Conservation (phyloP, 352 stramenopile genomes). For the Plasmopara muralis region DNA sequence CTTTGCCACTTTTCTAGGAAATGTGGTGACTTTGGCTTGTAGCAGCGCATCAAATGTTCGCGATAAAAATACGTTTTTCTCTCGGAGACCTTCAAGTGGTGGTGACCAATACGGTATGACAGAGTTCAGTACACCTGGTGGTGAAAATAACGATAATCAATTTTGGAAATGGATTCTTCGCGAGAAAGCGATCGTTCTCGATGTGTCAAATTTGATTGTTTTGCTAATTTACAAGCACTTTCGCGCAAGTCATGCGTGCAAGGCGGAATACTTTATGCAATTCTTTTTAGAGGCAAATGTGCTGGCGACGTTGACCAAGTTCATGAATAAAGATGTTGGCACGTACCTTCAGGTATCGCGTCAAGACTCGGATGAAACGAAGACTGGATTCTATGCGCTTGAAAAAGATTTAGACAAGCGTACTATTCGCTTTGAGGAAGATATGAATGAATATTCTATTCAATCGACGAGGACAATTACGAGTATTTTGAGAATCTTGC, state of each 20-base stretch:
- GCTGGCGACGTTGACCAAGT: constrained; percentile 69
- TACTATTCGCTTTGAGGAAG: constrained; percentile 54
- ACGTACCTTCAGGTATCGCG: constrained; percentile 72
- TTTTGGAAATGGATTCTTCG: constrained; percentile 83
- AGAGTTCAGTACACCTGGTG: constrained; percentile 38
- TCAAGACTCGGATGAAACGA: constrained; percentile 42
- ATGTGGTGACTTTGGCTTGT: constrained; percentile 59
- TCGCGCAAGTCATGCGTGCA: constrained; percentile 60
- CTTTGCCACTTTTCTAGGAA: constrained; percentile 57
- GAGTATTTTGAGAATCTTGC: constrained; percentile 67
- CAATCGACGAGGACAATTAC: constrained; percentile 67
- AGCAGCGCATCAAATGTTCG: constrained; percentile 59
- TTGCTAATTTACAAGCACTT: constrained; percentile 76
- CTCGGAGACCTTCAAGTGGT: constrained; percentile 39
- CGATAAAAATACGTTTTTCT: constrained; percentile 80
- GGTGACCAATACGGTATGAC: constrained; percentile 44
- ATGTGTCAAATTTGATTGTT: constrained; percentile 58
- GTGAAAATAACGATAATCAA: constrained; percentile 45
- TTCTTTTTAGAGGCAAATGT: constrained; percentile 76
- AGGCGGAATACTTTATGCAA: constrained; percentile 75
- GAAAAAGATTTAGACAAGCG: constrained; percentile 57
- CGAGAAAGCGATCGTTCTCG: constrained; percentile 72
- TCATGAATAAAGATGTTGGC: constrained; percentile 81
- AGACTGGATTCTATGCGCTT: constrained; percentile 50
- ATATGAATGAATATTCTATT: constrained; percentile 63